Evolutionary conservation across 2,329 filamentous ascomycete species (phyloP), one percentile per base, ranked within the genome.

Genomic region (Colletotrichum sp.): DNA sequence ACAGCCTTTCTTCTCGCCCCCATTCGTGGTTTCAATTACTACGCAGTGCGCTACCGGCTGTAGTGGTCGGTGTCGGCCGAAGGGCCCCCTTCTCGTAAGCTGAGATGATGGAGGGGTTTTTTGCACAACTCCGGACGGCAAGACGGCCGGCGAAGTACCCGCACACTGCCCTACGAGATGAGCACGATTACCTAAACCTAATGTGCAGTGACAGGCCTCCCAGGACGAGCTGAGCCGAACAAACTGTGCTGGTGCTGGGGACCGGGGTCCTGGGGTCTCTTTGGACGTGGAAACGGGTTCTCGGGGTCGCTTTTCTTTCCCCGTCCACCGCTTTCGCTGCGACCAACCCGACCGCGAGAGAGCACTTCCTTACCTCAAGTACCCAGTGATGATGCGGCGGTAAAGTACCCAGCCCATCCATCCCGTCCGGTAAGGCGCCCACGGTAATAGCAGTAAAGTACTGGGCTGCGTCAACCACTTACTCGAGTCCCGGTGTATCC

Each of bases 101-200:
- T 52, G 44, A 49, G 39, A 52, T 52, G 44, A 52, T 52, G 44
- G 44, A 52, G 44, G 44, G 44, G n/a, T 21, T 24, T 52, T 52
- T 12, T 52, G 44, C 44, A 24, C 44, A 52, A 52, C 44, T 21
- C 44, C 44, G 44, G 44, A 59, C 55, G 55, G 55, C 34, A 60
- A 32, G 15, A 62, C 24, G 28, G 68, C 49, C 30, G 28, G 26
- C 59, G 12, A 63, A 63, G 44, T 52, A 21, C 44, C 44, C 57
- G 57, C 57, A 15, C 57, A 21, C 18, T 63, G 28, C 60, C 60
- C 28, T 36, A 36, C 34, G 24, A 28, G 26, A 60, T n/a, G 21
- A 72, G 52, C 24, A 59, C 59, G 70, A 71, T 74, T 74, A 74
- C 68, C n/a, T 75, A 75, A 75, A 44, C 15, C 59, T 26, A 49